These are phyloP conservation scores for Pestalotiopsis sp. DNA, from an alignment of 2,329 filamentous ascomycete species.

Conservation along the genomic window DNA sequence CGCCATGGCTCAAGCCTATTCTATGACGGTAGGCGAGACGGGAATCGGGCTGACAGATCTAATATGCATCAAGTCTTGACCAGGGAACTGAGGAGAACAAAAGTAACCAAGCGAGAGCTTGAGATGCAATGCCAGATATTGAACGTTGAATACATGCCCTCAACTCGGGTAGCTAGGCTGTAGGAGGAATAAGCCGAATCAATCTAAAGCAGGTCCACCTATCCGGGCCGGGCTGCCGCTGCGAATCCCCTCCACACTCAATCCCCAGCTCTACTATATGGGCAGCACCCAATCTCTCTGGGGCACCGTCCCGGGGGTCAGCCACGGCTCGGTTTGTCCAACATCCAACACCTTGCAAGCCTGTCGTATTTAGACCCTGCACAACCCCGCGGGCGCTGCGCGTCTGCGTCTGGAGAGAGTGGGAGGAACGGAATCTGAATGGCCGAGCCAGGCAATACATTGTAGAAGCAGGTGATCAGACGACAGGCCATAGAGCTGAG, in stretches of 20 bases:
- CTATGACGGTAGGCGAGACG: not conserved
- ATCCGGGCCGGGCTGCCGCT: slow-evolving; percentile 35
- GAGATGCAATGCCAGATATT: not conserved
- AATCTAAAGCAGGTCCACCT: slow-evolving; percentile 31
- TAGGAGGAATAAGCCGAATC: slow-evolving; percentile 34
- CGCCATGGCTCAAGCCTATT: not conserved
- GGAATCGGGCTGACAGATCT: not conserved
- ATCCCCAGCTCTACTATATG: not conserved
- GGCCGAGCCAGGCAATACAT: slow-evolving; percentile 29
- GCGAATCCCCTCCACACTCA: slow-evolving; percentile 16
- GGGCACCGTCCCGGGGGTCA: not conserved
- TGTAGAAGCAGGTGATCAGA: slow-evolving; percentile 27
- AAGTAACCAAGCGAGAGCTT: not conserved
- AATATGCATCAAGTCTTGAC: not conserved
- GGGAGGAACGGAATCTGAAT: slow-evolving; percentile 36
- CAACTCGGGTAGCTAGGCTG: slow-evolving; percentile 2
- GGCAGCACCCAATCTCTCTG: not conserved
- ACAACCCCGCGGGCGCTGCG: slow-evolving; percentile 31
- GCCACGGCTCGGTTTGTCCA: not conserved
- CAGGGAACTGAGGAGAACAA: not conserved
- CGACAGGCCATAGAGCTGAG: slow-evolving; percentile 22
- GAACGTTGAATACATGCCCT: not conserved
- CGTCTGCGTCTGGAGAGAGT: slow-evolving; percentile 15
- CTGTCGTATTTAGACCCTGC: slow-evolving; percentile 25
- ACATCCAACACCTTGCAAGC: not conserved